Base-by-base conservation (phyloP, 2,329 filamentous ascomycete species). In the Colletotrichum cordylinicola region DNA sequence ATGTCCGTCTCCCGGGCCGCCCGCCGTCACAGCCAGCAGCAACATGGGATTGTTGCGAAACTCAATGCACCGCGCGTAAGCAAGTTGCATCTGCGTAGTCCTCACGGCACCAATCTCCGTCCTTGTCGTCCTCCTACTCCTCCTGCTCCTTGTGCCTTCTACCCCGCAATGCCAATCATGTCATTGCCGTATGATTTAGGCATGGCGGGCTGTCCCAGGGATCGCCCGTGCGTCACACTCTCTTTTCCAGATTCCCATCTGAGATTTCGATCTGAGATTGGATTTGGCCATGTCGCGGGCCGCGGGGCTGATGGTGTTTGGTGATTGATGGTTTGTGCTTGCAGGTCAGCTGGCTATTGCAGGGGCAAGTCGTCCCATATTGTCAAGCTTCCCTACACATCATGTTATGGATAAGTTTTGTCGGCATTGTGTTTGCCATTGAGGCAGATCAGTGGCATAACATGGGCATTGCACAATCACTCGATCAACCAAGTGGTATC, bases 191-290 rank as follows among this genome's bases (percentile, higher is more conserved):
- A 52, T 52, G 43, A 52, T 52, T 52, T 8, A 1, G 43, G n/a
- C 43, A 52, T 8, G 43, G 43, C 43, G n/a, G n/a, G 43, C 43
- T 52, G n/a, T 13, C 43, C 60, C 35, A 62, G 61, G 56, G 24
- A 55, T 68, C 31, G 18, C 43, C 43, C 43, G n/a, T 52, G 43
- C 43, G 43, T 52, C 43, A 52, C 43, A 52, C n/a, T 52, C 43
- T 52, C 43, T 52, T 21, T 52, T 4, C 24, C 18, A 64, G 73
- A 73, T 73, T 73, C 62, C 73, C 70, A 75, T 68, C 15, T 39
- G 33, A 73, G 62, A 75, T 75, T 67, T 10, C 70, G 27, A 68
- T 75, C 39, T 29, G 13, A 7, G 60, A 31, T 37, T 62, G 62
- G 4, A 39, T 43, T 60, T 69, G 1, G 24, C 43, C 43, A 52